These are phyloP conservation scores for Ceratorhiza oryzae-sativae DNA, from an alignment of 1,284 basidiomycete genomes.

Conservation along the genomic window DNA sequence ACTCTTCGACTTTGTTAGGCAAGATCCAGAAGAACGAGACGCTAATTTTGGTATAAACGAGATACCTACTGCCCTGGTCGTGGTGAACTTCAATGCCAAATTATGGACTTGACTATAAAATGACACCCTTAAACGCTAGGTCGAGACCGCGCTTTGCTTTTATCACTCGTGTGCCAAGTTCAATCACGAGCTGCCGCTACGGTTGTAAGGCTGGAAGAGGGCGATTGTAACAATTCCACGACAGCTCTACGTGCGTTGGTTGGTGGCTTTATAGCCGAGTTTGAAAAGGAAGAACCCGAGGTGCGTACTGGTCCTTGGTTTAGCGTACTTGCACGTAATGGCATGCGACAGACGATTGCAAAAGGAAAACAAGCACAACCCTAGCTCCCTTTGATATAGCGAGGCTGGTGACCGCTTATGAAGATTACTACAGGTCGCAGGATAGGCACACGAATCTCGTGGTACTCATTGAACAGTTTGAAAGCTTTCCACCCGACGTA, in stretches of 20 bases:
- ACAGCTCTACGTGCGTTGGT: constrained; percentile 14
- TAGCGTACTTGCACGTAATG: not conserved
- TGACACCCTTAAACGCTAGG: not conserved
- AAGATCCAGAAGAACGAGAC: constrained; percentile 10
- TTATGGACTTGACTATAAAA: too few species aligned
- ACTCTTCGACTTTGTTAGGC: constrained; percentile 3
- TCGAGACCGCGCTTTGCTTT: constrained; percentile 30
- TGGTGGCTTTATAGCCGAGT: constrained; percentile 12
- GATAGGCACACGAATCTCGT: constrained; percentile 19
- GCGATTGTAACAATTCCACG: constrained; percentile 21
- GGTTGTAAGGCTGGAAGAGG: constrained; percentile 12
- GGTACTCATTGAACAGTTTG: constrained; percentile 20
- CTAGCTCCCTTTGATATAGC: constrained; percentile 34
- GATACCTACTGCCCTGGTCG: constrained; percentile 23
- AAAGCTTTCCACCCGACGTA: constrained; percentile 15
- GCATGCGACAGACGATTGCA: not conserved
- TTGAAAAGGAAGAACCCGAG: constrained; percentile 7
- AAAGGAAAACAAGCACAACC: not conserved
- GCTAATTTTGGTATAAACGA: constrained; percentile 18
- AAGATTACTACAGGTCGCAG: constrained; percentile 19
- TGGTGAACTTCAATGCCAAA: too few species aligned
- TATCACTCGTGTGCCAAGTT: constrained; percentile 2
- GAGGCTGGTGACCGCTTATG: constrained; percentile 24
- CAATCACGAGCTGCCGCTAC: not conserved
- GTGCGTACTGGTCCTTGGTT: not conserved